Base-by-base conservation (phyloP, 768 basidiomycete species). In the Mycena metata region DNA sequence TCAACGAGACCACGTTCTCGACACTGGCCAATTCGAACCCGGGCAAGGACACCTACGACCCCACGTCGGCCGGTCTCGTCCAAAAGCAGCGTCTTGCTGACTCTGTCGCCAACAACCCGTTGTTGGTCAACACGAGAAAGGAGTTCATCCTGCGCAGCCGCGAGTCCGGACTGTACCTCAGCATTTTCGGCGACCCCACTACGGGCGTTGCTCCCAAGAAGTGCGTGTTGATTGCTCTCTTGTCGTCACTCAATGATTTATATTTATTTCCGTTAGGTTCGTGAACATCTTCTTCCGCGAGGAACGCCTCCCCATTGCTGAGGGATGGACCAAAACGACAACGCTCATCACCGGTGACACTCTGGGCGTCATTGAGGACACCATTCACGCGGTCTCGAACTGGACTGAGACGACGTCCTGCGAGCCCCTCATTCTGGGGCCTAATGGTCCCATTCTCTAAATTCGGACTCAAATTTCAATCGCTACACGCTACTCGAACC, bases 261-360 rank as follows among this genome's bases (percentile, higher is more conserved):
- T n/a, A n/a, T n/a, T n/a, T 24, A n/a, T 2, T 23, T 41, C 15
- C 7, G 17, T 23, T 30, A 66, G 57, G 21, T 66, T 43, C 57
- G 57, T 66, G 15, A 45, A 66, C 7, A 60, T 66, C 39, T 58
- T 57, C 54, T 70, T 70, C 69, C 57, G 69, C 11, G 69, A 70
- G 30, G 69, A 70, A 21, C 64, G 65, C 30, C 60, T 70, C 17
- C 69, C 69, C 2, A 35, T 66, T 42, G 54, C 42, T 0, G 69
- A 70, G 39, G 69, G 69, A 13, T 70, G 69, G 69, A 55, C n/a
- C 2, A 21, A 26, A 3, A 30, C 66, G 9, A 21, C 17, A 8
- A 21, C 23, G 1, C 36, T 36, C 42, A 47, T 65, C 36, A 46
- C 54, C 1, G 26, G 11, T 2, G 64, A 49, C 7, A 46, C 23